Percentiles rank a stretch among this genome's conserved stretches.
phyloP scores from a whole-genome alignment of 164 flowering plant species.

The Echeveria elegans region DNA sequence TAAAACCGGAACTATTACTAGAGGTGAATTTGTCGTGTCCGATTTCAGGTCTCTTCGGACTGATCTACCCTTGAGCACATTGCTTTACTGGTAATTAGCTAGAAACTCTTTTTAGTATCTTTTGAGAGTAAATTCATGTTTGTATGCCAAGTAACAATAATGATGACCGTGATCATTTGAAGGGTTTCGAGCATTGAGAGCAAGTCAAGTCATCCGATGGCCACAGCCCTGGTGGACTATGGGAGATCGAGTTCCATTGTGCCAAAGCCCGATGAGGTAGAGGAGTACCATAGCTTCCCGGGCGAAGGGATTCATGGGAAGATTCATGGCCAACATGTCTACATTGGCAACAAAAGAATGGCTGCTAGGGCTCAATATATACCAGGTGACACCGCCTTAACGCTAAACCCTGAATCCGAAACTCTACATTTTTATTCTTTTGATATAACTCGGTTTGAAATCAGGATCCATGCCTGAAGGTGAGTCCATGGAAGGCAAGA shows the following conservation, averaged over 20 bases:
- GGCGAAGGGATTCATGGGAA: constrained; percentile 91
- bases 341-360: constrained; percentile 64
- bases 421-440: neutral
- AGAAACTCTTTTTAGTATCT: neutral
- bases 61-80: constrained; percentile 31
- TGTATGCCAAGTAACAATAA: neutral
- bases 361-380: constrained; percentile 50
- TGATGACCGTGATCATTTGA: constrained; percentile 1
- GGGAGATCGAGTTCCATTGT: constrained; percentile 35
- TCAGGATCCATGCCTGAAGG: constrained; percentile 37
- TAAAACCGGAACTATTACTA: constrained; percentile 89
- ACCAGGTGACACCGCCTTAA: constrained; percentile 30
- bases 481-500: constrained; percentile 34
- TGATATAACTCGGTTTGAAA: neutral
- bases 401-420: neutral
- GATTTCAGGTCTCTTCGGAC: constrained; percentile 33
- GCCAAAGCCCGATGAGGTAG: constrained; percentile 66
- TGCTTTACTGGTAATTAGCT: constrained; percentile 61
- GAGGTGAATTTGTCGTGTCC: constrained; percentile 64
- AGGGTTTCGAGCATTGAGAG: constrained; percentile 97
- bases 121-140: neutral
- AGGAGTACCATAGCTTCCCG: constrained; percentile 56
- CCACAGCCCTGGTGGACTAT: constrained; percentile 68
- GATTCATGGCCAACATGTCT: constrained; percentile 53
- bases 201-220: constrained; percentile 95